phyloP scores from a whole-genome alignment of 352 stramenopile species.

The Phytophthora pistaciae region DNA sequence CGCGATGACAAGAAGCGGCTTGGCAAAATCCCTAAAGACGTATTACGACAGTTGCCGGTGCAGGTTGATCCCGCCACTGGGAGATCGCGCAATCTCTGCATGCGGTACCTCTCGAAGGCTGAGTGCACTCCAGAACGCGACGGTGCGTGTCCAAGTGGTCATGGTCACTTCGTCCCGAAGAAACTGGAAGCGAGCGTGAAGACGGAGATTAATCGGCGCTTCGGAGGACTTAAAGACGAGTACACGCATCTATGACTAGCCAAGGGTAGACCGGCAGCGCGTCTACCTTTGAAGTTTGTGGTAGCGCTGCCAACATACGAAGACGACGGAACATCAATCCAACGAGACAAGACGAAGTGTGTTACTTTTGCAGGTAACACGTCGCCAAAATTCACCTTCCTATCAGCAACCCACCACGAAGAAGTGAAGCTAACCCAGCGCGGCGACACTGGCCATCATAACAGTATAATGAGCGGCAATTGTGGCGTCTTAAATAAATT shows the following conservation, averaged over 20 bases:
- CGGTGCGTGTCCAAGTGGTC: constrained; percentile 1
- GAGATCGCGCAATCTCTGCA: not conserved
- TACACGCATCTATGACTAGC: not conserved
- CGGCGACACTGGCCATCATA: no score
- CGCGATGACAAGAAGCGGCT: not conserved
- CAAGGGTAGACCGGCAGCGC: constrained; percentile 1
- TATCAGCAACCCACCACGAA: no score
- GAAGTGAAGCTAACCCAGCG: no score
- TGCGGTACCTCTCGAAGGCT: constrained; percentile 5
- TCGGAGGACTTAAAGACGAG: not conserved
- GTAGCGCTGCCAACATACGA: not conserved
- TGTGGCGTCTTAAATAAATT: no score
- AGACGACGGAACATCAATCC: not conserved
- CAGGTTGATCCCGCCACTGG: constrained; percentile 3
- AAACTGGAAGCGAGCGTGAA: not conserved
- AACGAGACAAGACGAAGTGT: no score
- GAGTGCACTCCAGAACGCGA: not conserved
- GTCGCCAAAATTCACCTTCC: no score
- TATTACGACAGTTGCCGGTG: not conserved
- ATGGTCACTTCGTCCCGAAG: constrained; percentile 11
- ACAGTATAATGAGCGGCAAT: no score
- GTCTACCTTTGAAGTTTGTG: not conserved
- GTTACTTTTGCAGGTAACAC: no score
- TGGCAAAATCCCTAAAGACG: not conserved
- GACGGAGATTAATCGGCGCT: not conserved